These are phyloP conservation scores for Lycium ferocissimum DNA, from an alignment of 257 asterid genomes.

Conservation along the genomic window DNA sequence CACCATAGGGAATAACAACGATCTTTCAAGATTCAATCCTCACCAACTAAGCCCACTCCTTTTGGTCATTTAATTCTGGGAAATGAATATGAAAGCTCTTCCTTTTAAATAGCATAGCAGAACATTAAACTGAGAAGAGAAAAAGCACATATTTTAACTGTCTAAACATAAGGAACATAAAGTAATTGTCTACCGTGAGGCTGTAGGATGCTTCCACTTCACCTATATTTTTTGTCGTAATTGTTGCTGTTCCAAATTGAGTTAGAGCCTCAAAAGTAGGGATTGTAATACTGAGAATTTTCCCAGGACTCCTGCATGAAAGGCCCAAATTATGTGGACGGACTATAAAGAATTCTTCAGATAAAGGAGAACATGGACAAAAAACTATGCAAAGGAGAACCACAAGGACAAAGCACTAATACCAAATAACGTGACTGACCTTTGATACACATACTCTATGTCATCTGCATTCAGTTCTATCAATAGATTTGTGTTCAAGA, in stretches of 20 bases:
- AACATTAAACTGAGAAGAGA: constrained; percentile 20
- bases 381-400: neutral
- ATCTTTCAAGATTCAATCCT: constrained; percentile 12
- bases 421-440: constrained; percentile 45
- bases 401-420: constrained; percentile 11
- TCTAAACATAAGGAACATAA: constrained; percentile 25
- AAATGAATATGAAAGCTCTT: neutral
- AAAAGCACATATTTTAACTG: neutral
- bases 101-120: neutral
- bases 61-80: neutral
- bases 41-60: constrained; percentile 16
- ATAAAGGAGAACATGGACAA: neutral
- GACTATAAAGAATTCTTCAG: neutral
- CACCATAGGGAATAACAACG: neutral
- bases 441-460: constrained; percentile 89
- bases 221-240: constrained; percentile 85
- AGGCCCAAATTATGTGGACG: neutral
- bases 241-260: constrained; percentile 85
- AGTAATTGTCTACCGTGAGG: constrained; percentile 68
- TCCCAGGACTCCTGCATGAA: constrained; percentile 90
- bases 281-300: constrained; percentile 69
- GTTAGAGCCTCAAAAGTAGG: constrained; percentile 95
- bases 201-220: constrained; percentile 98
- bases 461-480: constrained; percentile 95
- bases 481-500: constrained; percentile 84